phyloP scores from a whole-genome alignment of 2,329 filamentous ascomycete genomes.

The Colletotrichum sp. region DNA sequence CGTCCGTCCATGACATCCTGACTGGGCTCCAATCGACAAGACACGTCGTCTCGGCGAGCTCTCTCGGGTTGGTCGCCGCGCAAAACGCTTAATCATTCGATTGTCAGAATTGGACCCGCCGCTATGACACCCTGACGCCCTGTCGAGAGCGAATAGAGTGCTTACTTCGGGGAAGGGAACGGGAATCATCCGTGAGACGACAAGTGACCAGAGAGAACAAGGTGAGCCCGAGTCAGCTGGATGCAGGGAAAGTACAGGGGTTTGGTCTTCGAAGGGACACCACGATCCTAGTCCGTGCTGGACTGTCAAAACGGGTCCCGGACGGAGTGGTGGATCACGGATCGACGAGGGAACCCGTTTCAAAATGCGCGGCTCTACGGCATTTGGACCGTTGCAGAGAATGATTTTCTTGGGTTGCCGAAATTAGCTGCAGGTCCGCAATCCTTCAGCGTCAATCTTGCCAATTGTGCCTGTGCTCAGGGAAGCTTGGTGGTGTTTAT shows the following conservation, averaged over 20 bases:
- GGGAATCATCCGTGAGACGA: background rate
- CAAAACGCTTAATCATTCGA: background rate
- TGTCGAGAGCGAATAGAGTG: background rate
- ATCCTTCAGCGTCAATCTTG: background rate
- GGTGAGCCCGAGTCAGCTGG: background rate
- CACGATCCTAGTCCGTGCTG: background rate
- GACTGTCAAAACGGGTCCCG: background rate
- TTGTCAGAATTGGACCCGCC: background rate
- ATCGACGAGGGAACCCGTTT: background rate
- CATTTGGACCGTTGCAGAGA: background rate
- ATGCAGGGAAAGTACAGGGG: background rate
- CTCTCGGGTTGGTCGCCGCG: background rate
- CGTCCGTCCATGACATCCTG: background rate
- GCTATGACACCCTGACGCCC: background rate
- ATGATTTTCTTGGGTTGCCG: background rate
- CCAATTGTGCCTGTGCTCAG: background rate
- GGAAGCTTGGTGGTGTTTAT: background rate
- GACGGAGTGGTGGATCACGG: background rate
- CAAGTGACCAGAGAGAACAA: background rate
- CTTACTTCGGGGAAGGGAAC: background rate
- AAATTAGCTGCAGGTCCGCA: background rate
- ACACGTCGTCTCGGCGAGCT: background rate
- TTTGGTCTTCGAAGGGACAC: background rate
- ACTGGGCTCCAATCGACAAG: background rate
- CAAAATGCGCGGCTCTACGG: background rate